Base-by-base conservation (phyloP, 1,139 yeast species). In the Yamadazyma dendronema region DNA sequence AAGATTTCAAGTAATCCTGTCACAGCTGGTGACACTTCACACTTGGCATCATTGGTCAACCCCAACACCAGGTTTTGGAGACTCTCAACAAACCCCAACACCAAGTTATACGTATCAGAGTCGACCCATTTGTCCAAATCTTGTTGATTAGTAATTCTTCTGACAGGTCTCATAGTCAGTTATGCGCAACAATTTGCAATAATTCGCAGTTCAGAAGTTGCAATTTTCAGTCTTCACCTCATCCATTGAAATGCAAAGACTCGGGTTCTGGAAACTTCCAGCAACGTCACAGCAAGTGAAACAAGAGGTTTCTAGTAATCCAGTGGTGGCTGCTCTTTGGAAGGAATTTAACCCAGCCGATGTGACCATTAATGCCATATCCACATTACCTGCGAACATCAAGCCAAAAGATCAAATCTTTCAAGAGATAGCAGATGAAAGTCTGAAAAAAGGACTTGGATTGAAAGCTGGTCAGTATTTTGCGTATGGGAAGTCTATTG, bases 11-110 rank as follows among this genome's bases (percentile, higher is more conserved):
- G 40, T 3, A 84, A 41, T 0, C 60, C 42, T 3, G 49, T 43
- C 0, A 74, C 62, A 0, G 61, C 37, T 0, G 49, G 48, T 1
- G 75, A 62, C 3, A 61, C 51, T 0, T 64, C 56, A 3, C 66
- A 56, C 3, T 55, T 54, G 14, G 69, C 67, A 37, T 75, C 78
- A 35, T 72, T 74, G 21, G 81, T 66, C 31, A 77, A 69, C 3
- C 96, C 97, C 30, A 62, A 67, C 1, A 87, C 92, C 34, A 89
- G 73, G 1, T 66, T 61, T 37, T 89, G 92, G 31, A 92, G 65
- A 1, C 62, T 62, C 16, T 60, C 61, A 3, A 89, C 69, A 49
- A 86, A 90, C 0, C 53, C 59, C 1, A 84, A 48, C 1, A 92
- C 52, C 3, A 63, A 65, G 0, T 61, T 49, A 52, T 78, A 78